These are phyloP conservation scores for Trichoderma gamsii DNA, from an alignment of 495 filamentous ascomycete genomes.

Conservation along the genomic window DNA sequence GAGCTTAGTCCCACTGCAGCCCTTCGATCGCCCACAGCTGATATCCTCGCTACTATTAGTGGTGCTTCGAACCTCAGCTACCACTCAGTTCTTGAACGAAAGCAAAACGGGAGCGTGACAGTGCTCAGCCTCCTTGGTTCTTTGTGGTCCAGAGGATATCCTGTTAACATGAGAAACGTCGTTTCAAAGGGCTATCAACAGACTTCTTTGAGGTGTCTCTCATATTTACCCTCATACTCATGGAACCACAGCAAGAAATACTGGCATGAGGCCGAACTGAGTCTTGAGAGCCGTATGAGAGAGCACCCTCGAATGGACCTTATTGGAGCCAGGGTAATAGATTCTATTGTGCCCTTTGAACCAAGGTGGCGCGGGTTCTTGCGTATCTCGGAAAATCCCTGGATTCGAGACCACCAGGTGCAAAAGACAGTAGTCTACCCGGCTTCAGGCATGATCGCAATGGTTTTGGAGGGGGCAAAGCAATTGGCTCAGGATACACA, in stretches of 20 bases:
- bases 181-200: slow-evolving; percentile 18
- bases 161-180: slow-evolving; percentile 34
- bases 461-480: slow-evolving; percentile 29
- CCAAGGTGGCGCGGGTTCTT: slow-evolving; percentile 30
- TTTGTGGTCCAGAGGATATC: slow-evolving; percentile 33
- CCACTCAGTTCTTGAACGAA: not conserved
- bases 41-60: slow-evolving; percentile 27
- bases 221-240: slow-evolving; percentile 32
- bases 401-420: slow-evolving; percentile 30
- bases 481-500: slow-evolving; percentile 18
- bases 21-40: slow-evolving; percentile 38
- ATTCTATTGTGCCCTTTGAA: slow-evolving; percentile 24
- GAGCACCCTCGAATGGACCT: slow-evolving; percentile 39
- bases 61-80: not conserved
- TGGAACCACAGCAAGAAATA: slow-evolving; percentile 41
- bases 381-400: slow-evolving; percentile 24
- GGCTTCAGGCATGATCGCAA: slow-evolving; percentile 31
- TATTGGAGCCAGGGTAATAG: slow-evolving; percentile 25
- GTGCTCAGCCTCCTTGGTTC: slow-evolving; percentile 13
- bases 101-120: not conserved
- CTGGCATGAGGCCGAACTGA: slow-evolving; percentile 38
- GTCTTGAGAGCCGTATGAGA: slow-evolving; percentile 36
- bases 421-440: slow-evolving; percentile 24
- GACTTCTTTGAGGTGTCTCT: slow-evolving; percentile 23
- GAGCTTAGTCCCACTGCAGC: slow-evolving; percentile 49